These are phyloP conservation scores for Pistacia atlantica DNA, from an alignment of 345 rosid species.

Conservation along the genomic window DNA sequence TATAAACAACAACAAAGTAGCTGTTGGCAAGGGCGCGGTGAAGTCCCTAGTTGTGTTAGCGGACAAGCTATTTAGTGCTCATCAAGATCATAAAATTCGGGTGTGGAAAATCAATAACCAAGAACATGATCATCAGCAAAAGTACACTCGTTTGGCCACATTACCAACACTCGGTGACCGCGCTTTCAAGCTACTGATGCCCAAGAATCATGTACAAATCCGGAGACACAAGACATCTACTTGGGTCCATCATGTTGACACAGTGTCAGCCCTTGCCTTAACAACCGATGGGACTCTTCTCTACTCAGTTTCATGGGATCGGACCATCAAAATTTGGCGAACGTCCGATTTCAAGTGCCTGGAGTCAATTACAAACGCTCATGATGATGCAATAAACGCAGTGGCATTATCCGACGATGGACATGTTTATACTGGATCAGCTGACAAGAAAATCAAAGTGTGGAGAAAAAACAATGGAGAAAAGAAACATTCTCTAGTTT, in stretches of 20 bases:
- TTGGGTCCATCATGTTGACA: conserved; percentile 89
- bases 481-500: conserved; percentile 53
- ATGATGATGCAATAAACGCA: conserved; percentile 87
- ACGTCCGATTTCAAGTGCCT: conserved; percentile 77
- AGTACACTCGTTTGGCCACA: conserved; percentile 68
- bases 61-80: conserved; percentile 86
- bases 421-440: conserved; percentile 80
- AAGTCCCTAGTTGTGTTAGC: conserved; percentile 66
- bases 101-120: conserved; percentile 73
- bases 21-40: conserved; percentile 69
- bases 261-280: conserved; percentile 79
- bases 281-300: conserved; percentile 67
- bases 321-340: conserved; percentile 88
- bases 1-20: conserved; percentile 30
- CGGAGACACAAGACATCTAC: conserved; percentile 75
- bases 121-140: conserved; percentile 41
- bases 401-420: conserved; percentile 61
- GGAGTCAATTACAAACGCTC: conserved; percentile 80
- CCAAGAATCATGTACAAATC: conserved; percentile 67
- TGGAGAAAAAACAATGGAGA: conserved; percentile 65
- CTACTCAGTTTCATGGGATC: conserved; percentile 94
- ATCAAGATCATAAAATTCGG: conserved; percentile 93
- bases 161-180: conserved; percentile 86
- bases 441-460: conserved; percentile 74
- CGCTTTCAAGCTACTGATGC: conserved; percentile 51